A percentile compares a stretch with the other conserved stretches of the same genome.
phyloP scores from a whole-genome alignment of 169 alveolate genomes.

The Eimeria falciformis region DNA sequence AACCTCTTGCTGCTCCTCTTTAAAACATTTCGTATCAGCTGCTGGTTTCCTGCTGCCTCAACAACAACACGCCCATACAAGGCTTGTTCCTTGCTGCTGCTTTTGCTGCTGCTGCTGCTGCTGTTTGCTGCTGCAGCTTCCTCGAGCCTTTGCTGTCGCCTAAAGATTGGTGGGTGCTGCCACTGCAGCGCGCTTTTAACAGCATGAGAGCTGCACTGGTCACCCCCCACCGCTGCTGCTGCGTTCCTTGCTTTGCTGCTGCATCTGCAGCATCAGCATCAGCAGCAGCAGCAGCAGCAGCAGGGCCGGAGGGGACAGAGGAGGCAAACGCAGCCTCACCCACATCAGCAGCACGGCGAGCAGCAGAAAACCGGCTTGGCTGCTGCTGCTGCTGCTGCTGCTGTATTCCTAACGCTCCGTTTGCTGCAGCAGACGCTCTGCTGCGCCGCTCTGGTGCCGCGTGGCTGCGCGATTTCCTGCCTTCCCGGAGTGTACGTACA shows the following conservation, averaged over 20 bases:
- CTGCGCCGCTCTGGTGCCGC: constrained; percentile 38
- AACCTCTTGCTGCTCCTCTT: neutral
- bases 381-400: constrained; percentile 52
- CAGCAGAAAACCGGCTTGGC: constrained; percentile 34
- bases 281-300: constrained; percentile 31
- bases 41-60: neutral
- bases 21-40: neutral
- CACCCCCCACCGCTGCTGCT: constrained; percentile 20
- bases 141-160: constrained; percentile 54
- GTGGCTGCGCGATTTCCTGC: constrained; percentile 29
- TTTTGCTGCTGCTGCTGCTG: constrained; percentile 3
- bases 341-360: neutral
- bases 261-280: neutral
- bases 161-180: constrained; percentile 75
- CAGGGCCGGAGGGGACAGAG: neutral
- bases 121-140: constrained; percentile 13
- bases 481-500: neutral
- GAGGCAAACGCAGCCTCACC: constrained; percentile 3
- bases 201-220: constrained; percentile 22
- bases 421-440: neutral
- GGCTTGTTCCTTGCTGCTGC: neutral
- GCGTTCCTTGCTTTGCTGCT: neutral
- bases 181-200: constrained; percentile 70
- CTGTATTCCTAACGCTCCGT: neutral
- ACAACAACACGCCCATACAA: neutral